Base-by-base conservation (phyloP, 2,329 filamentous ascomycete species). In the Exophiala sp. region DNA sequence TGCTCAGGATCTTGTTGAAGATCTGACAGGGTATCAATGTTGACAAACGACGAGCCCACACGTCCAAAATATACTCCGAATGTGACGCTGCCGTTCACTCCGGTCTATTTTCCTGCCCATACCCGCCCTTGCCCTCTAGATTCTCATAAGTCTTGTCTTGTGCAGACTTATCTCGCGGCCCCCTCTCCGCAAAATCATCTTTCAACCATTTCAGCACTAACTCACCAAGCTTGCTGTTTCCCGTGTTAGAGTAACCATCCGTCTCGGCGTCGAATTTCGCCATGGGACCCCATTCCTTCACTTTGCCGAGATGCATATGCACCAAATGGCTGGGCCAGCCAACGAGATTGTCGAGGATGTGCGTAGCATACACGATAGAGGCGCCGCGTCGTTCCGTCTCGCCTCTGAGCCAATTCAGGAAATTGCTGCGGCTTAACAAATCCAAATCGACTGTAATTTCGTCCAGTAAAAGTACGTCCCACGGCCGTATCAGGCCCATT, bases 401-500 rank as follows among this genome's bases (percentile, higher is more conserved):
- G 55, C 78, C 78, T 72, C 91, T 91, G 66, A 99, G 73, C 77
- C 92, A 99, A 40, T 74, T 78, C 32, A 99, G 78, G 70, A 99
- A 99, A 68, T 91, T 86, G 64, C 85, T 85, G 12, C 94, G 82
- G 51, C 84, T 88, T 56, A 96, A 80, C 54, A 99, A 80, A 71
- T 99, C 94, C 57, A 99, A 77, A 70, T 99, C 94, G 7, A 99
- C 94, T 1, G 94, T 99, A 70, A 97, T 96, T 71, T 97, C 92
- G 68, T 99, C 94, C 38, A 99, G 80, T 49, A 99, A 78, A 24
- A 99, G 76, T 3, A 99, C 87, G 9, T 84, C 85, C 94, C 94
- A 99, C 1, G 94, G 94, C 2, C 92, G 80, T 41, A 99, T 73
- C 7, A 99, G 77, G 0, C 94, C 94, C 94, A 99, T 99, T 57